Evolutionary conservation across 2,329 filamentous ascomycete species (phyloP), one percentile per base, ranked within the genome.

Genomic region (Calonectria multiphialidica): DNA sequence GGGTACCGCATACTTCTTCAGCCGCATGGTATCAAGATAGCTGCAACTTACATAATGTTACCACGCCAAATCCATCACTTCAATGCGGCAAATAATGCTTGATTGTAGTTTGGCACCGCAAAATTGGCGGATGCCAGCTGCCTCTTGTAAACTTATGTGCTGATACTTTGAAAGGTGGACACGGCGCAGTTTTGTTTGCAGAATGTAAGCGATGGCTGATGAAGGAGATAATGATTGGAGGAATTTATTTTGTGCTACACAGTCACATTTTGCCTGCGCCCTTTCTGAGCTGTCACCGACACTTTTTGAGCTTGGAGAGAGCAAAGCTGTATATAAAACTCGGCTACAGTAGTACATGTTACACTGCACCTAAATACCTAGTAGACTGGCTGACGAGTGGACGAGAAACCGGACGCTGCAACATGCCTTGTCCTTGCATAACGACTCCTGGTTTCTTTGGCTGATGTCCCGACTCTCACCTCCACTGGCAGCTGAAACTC

Each of bases 401-500:
- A 25, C 15, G 35, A 16, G n/a, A 53, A 15, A 30, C 25, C 15
- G 13, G 25, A 13, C 28, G 18, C 28, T 25, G 53, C 53, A 35
- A 33, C 30, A 37, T 40, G 15, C 53, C 35, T 37, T 35, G 33
- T 40, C 23, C 53, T 59, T 35, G 53, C 53, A 35, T 59, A 59
- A 59, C n/a, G 5, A 62, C 10, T 62, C 37, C 23, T 33, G 16
- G n/a, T 62, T n/a, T 62, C 37, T 33, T 42, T 50, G 55, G 61
- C 35, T 21, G 44, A 61, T 55, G 35, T 30, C 42, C 63, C 47
- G 50, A 37, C 30, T 37, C 55, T 59, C 47, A 33, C 62, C 35
- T 59, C 40, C 45, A 37, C 45, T 55, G 47, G 30, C 15, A 45
- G 28, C 37, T 13, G 33, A 57, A 63, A 64, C 64, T 68, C 64